These are phyloP conservation scores for Hylodesmum podocarpum DNA, from an alignment of 306 rosid genomes.

Conservation along the genomic window DNA sequence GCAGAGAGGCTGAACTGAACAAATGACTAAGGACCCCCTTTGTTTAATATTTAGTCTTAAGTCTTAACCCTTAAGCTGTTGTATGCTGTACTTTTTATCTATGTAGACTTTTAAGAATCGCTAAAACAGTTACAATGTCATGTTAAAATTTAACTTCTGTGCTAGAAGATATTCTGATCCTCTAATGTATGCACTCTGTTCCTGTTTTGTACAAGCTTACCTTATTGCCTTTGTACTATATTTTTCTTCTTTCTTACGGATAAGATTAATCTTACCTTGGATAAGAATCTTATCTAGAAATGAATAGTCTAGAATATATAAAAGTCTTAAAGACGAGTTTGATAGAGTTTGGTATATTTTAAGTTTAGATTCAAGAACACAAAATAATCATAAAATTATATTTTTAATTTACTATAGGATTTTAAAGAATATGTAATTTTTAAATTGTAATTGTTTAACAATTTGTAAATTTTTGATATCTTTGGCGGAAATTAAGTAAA, in stretches of 20 bases:
- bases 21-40: conserved; percentile 56
- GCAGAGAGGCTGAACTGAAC: conserved; percentile 53
- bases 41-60: conserved; percentile 79
- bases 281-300: no score
- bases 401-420: no score
- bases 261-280: no score
- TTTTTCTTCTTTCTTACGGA: conserved; percentile 21
- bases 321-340: no score
- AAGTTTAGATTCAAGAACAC: no score
- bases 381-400: no score
- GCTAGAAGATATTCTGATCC: conserved; percentile 49
- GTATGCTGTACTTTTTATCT: conserved; percentile 57
- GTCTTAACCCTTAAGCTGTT: conserved; percentile 69
- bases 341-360: no score
- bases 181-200: conserved; percentile 78
- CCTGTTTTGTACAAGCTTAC: conserved; percentile 47
- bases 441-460: no score
- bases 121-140: conserved; percentile 33
- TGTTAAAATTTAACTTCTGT: conserved; percentile 47
- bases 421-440: no score
- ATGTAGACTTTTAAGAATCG: conserved; percentile 57
- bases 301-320: no score
- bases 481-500: no score
- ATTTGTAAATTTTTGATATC: no score
- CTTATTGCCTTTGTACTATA: conserved; percentile 29